phyloP scores from a whole-genome alignment of 345 rosid species.

The Citrus unshiu region DNA sequence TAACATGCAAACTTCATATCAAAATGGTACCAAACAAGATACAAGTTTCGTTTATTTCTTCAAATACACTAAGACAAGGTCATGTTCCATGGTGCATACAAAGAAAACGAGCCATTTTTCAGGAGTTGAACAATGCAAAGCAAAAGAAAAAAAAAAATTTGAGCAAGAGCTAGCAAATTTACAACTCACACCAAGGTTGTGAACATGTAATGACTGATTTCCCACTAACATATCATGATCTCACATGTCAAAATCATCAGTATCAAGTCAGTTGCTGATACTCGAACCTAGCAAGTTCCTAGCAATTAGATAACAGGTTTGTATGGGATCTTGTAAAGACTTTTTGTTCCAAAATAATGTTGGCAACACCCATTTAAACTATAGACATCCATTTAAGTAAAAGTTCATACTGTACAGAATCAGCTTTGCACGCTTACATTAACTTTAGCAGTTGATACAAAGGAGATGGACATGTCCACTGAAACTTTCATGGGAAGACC shows the following conservation, averaged over 20 bases:
- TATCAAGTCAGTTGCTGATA: background rate
- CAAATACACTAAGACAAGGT: background rate
- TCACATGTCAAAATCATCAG: background rate
- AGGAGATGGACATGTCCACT: constrained; percentile 83
- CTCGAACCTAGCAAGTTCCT: background rate
- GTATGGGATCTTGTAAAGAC: background rate
- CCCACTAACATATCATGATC: background rate
- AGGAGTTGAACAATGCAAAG: background rate
- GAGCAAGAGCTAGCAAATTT: background rate
- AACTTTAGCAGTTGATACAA: constrained; percentile 61
- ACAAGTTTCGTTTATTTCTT: background rate
- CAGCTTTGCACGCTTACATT: constrained; percentile 31
- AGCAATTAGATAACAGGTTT: background rate
- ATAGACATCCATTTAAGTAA: background rate
- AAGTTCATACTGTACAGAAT: background rate
- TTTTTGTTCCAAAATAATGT: background rate
- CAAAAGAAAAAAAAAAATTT: no score
- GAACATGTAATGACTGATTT: background rate
- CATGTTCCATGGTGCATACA: background rate
- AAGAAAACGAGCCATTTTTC: background rate
- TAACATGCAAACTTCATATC: constrained; percentile 6
- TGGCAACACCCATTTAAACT: background rate
- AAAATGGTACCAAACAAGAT: background rate
- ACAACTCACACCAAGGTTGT: background rate
- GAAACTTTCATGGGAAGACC: constrained; percentile 73